Evolutionary conservation across 148 eudicot genomes (phyloP), one percentile per base, ranked within the genome.

Genomic region (Gaultheria prostrata): DNA sequence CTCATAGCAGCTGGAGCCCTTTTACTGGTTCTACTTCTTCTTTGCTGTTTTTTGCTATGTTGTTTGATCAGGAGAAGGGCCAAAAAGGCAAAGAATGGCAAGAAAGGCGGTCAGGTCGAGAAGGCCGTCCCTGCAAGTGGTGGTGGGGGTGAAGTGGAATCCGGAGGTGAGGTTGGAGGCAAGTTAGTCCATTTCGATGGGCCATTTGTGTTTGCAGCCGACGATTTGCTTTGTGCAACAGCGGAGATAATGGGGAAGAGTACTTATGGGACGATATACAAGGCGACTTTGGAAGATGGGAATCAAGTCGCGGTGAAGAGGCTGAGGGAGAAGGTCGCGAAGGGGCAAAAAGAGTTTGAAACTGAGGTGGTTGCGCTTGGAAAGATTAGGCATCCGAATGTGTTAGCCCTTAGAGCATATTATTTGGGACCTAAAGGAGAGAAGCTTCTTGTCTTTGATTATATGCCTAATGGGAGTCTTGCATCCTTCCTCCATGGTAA

Each of bases 221-320:
- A 96, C 83, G 97, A 96, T 84, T 89, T 96, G 83, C 74, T 96
- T 61, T 93, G 98, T 70, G 99, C 99, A 13, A 92, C 98, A 0
- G 98, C 99, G 1, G 98, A 94, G 83, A 91, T 94, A 46, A 92
- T 96, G 98, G 99, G 98, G 33, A 96, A 96, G 90, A 93, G 93
- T 69, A 88, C 91, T 0, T 94, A 88, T 45, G 99, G 99, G 39
- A 96, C 98, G 0, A 92, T 92, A 6, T 96, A 96, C 81, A 96
- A 93, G 89, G 99, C 98, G 8, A 90, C 95, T 3, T 86, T 96
- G 78, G 99, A 94, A 79, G 98, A 94, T 79, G 92, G 95, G 3
- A 91, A 90, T 78, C 92, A 90, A 77, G 98, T 96, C 6, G 97
- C 98, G 0, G 99, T 96, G 53, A 96, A 94, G 88, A 93, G 99